Evolutionary conservation across 345 rosid species (phyloP), one percentile per base, ranked within the genome.

Genomic region (Raphanus sativus): DNA sequence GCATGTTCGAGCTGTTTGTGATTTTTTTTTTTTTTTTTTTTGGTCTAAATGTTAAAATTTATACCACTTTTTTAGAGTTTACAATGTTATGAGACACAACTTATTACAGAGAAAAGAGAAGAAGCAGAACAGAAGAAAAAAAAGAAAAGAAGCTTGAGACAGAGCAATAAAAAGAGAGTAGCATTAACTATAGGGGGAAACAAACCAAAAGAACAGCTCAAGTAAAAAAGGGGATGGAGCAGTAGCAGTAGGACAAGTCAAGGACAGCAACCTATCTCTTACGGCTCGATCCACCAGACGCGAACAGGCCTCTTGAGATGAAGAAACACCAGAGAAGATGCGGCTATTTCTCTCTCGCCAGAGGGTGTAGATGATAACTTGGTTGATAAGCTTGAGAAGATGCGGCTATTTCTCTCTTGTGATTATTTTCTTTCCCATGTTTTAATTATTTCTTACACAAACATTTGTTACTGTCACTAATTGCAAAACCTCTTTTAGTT

Each of bases 381-480:
- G 45, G 9, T 2, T n/a, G n/a, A n/a, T n/a, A n/a, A n/a, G n/a
- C n/a, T n/a, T n/a, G n/a, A n/a, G n/a, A n/a, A n/a, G n/a, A n/a
- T n/a, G n/a, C n/a, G n/a, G n/a, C n/a, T n/a, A n/a, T n/a, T n/a
- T n/a, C n/a, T n/a, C n/a, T n/a, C n/a, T 21, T 21, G 21, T 21
- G 17, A n/a, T 59, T 45, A 9, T 32, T 60, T 33, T 21, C 30
- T 40, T 29, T 40, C 25, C 0, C 10, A 1, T 52, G 52, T 68
- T 59, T 21, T 66, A 8, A 7, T 34, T 8, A 40, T 10, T 38
- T 38, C 6, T 40, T 66, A 40, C 59, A 40, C 2, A 10, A 56
- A 40, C n/a, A 26, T 55, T 55, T 58, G 45, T 65, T 55, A 28
- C 42, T 4, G 7, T 75, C 42, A 56, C 72, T 50, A 50, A 50